A percentile compares a stretch with the other conserved stretches of the same genome.
These are phyloP conservation scores for Pichiaceae sp. DNA, from an alignment of 1,139 yeast genomes.

Conservation along the genomic window DNA sequence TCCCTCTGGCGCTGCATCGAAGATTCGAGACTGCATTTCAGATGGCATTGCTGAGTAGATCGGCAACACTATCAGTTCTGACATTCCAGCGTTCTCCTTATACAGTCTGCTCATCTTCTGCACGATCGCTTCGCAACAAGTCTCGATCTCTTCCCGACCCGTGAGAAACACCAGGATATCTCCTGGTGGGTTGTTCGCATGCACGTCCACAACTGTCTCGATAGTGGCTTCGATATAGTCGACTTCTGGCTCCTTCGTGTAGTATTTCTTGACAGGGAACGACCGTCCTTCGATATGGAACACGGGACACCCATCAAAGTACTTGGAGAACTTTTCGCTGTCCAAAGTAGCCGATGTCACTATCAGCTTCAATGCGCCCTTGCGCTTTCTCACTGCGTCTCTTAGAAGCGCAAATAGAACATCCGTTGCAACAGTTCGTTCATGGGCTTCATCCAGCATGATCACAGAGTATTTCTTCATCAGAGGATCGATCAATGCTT, in stretches of 20 bases:
- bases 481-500: constrained; percentile 93
- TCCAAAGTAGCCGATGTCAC: constrained; percentile 93
- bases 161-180: constrained; percentile 81
- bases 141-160: constrained; percentile 90
- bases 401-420: constrained; percentile 79
- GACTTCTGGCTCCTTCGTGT: constrained; percentile 72
- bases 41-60: constrained; percentile 76
- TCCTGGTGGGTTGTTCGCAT: constrained; percentile 67
- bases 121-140: constrained; percentile 68
- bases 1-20: constrained; percentile 68
- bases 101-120: constrained; percentile 56
- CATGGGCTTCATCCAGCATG: constrained; percentile 96
- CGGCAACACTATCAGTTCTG: constrained; percentile 73
- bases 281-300: constrained; percentile 83
- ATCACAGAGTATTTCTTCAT: constrained; percentile 78
- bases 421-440: constrained; percentile 90
- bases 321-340: constrained; percentile 70
- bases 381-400: constrained; percentile 49
- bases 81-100: constrained; percentile 42
- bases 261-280: constrained; percentile 75
- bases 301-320: constrained; percentile 74
- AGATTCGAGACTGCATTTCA: constrained; percentile 64
- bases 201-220: constrained; percentile 77
- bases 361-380: constrained; percentile 72
- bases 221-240: constrained; percentile 80